Evolutionary conservation across 1,284 basidiomycete species (phyloP), one percentile per base, ranked within the genome.

Genomic region (Trametes sp.): DNA sequence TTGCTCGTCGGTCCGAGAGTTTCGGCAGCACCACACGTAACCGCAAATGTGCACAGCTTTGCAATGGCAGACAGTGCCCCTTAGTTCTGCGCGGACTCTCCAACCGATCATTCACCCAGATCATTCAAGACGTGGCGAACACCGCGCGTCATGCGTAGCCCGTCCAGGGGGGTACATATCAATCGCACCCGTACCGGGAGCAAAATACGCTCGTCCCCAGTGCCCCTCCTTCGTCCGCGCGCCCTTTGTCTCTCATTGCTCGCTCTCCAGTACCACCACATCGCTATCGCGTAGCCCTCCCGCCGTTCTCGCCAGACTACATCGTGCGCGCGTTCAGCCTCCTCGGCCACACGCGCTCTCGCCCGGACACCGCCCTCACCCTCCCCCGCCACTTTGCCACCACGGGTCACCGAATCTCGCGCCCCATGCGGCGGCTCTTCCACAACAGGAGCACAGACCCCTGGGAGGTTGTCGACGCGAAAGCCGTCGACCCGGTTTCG

Each of bases 381-480:
- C 9, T 6, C 21, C 24, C 44, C 44, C 21, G 5, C 24, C 44
- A 38, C 36, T 23, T 42, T 14, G 33, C 19, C 52, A 46, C 48
- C 42, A 48, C 42, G 36, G 53, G 28, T 44, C 62, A 44, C 55
- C 44, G 44, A 19, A 16, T 36, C 23, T 55, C 59, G 28, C 50
- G 45, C 26, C 61, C 59, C 19, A 76, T 76, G 74, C 74, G 70
- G 70, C 79, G 46, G 11, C 46, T 49, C 46, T 49, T 80, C 44
- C 81, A 84, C 70, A 82, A 85, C 63, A 79, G 82, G 55, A 80
- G 79, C 66, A 82, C 88, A 69, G 75, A 76, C 11, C 83, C 88
- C 42, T 93, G 91, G 91, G 91, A 93, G 76, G 90, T 93, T 44
- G 87, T 92, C 26, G 86, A 86, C 62, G 85, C 80, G 70, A 84